These are phyloP conservation scores for Russula brevipes DNA, from an alignment of 768 basidiomycete species.

Conservation along the genomic window DNA sequence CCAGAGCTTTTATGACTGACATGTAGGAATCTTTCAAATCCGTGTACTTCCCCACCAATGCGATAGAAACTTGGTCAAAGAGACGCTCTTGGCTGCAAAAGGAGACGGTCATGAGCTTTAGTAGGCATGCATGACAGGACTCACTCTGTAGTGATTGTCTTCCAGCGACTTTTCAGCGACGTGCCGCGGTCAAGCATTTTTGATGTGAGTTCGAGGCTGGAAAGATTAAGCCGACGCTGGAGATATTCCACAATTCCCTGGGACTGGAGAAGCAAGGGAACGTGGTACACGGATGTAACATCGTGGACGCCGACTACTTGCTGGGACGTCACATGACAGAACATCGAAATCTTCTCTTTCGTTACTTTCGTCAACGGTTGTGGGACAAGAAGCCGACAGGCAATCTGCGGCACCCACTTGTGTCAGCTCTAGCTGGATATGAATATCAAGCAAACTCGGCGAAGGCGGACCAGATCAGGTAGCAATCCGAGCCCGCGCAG, in stretches of 20 bases:
- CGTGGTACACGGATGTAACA: slow-evolving; percentile 95
- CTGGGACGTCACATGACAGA: slow-evolving; percentile 88
- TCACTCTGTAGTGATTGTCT: slow-evolving; percentile 73
- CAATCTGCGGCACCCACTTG: slow-evolving; percentile 54
- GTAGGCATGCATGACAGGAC: not conserved
- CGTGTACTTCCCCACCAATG: slow-evolving; percentile 96
- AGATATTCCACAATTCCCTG: slow-evolving; percentile 91
- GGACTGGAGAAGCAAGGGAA: slow-evolving; percentile 83
- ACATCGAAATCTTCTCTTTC: slow-evolving; percentile 97
- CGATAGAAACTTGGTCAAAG: slow-evolving; percentile 84
- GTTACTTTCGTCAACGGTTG: slow-evolving; percentile 78
- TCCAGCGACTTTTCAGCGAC: slow-evolving; percentile 73
- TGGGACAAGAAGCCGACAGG: slow-evolving; percentile 79
- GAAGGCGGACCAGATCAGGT: slow-evolving; percentile 73
- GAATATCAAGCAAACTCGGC: not conserved
- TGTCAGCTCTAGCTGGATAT: not conserved
- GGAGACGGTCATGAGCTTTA: not conserved
- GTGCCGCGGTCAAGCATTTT: slow-evolving; percentile 57
- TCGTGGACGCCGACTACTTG: slow-evolving; percentile 96
- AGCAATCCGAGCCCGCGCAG: slow-evolving; percentile 87
- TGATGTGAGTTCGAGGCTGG: slow-evolving; percentile 47
- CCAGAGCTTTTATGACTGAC: slow-evolving; percentile 93
- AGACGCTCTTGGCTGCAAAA: slow-evolving; percentile 79
- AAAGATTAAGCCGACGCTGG: slow-evolving; percentile 72
- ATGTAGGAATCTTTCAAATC: slow-evolving; percentile 97